A percentile compares a stretch with the other conserved stretches of the same genome.
These are phyloP conservation scores for Ormosia emarginata DNA, from an alignment of 306 rosid species.

Conservation along the genomic window DNA sequence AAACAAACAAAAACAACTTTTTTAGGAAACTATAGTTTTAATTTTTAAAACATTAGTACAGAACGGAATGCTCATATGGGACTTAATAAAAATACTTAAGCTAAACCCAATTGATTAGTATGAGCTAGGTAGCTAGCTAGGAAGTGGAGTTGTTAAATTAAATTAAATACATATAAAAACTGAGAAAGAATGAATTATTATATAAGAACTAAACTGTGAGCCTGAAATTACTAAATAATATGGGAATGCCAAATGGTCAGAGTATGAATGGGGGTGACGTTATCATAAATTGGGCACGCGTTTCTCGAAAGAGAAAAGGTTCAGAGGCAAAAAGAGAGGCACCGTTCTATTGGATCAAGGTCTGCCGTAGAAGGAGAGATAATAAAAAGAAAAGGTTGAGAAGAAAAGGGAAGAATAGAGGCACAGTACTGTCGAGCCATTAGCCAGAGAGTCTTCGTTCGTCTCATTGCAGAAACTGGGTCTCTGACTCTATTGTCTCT, in stretches of 20 bases:
- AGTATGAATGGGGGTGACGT: slow-evolving; percentile 49
- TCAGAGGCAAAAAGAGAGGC: slow-evolving; percentile 25
- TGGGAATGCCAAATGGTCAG: not conserved
- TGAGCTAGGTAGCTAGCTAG: not conserved
- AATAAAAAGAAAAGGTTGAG: not conserved
- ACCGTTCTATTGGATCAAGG: slow-evolving; percentile 41
- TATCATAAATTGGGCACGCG: slow-evolving; percentile 57
- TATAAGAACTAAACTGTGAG: not conserved
- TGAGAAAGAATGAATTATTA: not conserved
- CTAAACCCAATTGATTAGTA: not conserved
- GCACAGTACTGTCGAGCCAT: not conserved
- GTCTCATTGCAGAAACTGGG: slow-evolving; percentile 35
- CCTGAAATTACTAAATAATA: not conserved
- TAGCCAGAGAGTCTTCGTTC: slow-evolving; percentile 13
- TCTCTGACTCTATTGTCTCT: slow-evolving; percentile 52
- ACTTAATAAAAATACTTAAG: not conserved
- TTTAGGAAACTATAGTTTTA: not conserved
- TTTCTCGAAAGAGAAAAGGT: slow-evolving; percentile 44
- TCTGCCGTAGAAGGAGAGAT: slow-evolving; percentile 1
- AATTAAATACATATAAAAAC: not conserved
- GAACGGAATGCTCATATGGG: not conserved
- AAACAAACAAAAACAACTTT: slow-evolving; percentile 38
- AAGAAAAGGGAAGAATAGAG: not conserved
- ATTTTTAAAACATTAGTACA: not conserved
- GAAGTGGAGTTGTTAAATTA: not conserved